phyloP scores from a whole-genome alignment of 768 basidiomycete genomes.

The Leccinum obscurum region DNA sequence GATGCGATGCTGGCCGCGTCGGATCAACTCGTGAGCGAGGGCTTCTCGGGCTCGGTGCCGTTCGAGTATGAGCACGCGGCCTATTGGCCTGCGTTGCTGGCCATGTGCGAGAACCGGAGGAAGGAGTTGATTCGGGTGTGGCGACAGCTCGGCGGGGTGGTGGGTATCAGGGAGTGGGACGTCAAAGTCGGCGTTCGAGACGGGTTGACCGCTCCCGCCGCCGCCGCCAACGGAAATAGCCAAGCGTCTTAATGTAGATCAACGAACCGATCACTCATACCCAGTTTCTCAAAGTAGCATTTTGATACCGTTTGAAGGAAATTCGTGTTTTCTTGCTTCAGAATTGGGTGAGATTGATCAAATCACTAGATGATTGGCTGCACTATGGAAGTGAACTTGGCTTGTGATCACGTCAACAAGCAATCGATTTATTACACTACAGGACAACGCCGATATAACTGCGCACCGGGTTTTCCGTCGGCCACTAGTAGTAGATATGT shows the following conservation, averaged over 20 bases:
- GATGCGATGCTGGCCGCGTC: constrained; percentile 52
- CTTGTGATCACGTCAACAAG: background rate
- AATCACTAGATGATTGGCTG: background rate
- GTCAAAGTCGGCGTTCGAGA: constrained; percentile 48
- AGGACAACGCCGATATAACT: no score
- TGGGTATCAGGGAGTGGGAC: constrained; percentile 81
- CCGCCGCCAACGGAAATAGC: background rate
- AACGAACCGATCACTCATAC: background rate
- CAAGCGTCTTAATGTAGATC: background rate
- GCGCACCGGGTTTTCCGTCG: background rate
- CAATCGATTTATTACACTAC: no score
- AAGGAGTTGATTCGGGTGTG: constrained; percentile 58
- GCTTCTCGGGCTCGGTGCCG: constrained; percentile 68
- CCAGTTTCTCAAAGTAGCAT: background rate
- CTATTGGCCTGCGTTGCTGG: constrained; percentile 71
- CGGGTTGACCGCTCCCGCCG: background rate
- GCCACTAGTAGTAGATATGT: background rate
- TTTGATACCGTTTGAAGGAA: background rate
- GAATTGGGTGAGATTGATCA: background rate
- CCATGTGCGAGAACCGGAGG: constrained; percentile 52
- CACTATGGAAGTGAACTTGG: background rate
- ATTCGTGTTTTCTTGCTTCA: background rate
- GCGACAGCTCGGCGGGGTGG: constrained; percentile 61
- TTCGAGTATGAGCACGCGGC: constrained; percentile 74
- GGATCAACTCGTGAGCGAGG: constrained; percentile 67